Evolutionary conservation across 1,139 yeast genomes (phyloP).

Genomic region (Candida glucosophila): DNA sequence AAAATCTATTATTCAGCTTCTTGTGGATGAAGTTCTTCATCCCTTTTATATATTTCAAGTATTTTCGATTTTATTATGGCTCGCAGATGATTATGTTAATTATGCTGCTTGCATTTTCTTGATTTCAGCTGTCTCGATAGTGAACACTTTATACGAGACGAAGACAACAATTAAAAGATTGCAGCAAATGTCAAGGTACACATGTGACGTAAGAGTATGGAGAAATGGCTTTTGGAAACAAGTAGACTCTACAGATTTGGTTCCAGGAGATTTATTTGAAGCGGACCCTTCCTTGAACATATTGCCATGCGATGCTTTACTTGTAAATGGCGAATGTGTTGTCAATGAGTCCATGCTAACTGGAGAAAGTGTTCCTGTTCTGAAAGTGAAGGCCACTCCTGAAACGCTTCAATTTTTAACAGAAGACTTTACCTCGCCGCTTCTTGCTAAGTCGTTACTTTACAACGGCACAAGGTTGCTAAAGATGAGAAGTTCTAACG

Average conservation of each 20-base stretch:
- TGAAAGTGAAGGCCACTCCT: constrained; percentile 61
- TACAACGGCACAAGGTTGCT: constrained; percentile 86
- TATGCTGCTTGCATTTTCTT: constrained; percentile 88
- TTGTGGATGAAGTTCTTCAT: constrained; percentile 83
- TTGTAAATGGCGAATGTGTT: constrained; percentile 86
- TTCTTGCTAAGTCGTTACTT: constrained; percentile 64
- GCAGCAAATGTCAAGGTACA: constrained; percentile 63
- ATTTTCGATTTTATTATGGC: constrained; percentile 85
- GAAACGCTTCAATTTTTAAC: constrained; percentile 51
- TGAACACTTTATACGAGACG: constrained; percentile 78
- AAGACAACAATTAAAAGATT: constrained; percentile 65
- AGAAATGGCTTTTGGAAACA: constrained; percentile 93
- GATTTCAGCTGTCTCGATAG: constrained; percentile 73
- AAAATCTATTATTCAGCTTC: constrained; percentile 53
- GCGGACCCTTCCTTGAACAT: constrained; percentile 70
- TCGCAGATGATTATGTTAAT: constrained; percentile 83
- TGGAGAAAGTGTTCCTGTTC: constrained; percentile 96
- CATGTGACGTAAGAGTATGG: constrained; percentile 80
- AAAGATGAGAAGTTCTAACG: constrained; percentile 60
- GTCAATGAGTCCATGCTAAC: constrained; percentile 94
- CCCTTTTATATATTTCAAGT: constrained; percentile 94
- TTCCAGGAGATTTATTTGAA: constrained; percentile 94
- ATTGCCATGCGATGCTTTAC: constrained; percentile 84
- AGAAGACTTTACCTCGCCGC: constrained; percentile 54
- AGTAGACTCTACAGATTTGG: constrained; percentile 68